Percentiles rank a stretch among this genome's conserved stretches.
These are phyloP conservation scores for Apiospora sp. DNA, from an alignment of 2,329 filamentous ascomycete species.

Conservation along the genomic window DNA sequence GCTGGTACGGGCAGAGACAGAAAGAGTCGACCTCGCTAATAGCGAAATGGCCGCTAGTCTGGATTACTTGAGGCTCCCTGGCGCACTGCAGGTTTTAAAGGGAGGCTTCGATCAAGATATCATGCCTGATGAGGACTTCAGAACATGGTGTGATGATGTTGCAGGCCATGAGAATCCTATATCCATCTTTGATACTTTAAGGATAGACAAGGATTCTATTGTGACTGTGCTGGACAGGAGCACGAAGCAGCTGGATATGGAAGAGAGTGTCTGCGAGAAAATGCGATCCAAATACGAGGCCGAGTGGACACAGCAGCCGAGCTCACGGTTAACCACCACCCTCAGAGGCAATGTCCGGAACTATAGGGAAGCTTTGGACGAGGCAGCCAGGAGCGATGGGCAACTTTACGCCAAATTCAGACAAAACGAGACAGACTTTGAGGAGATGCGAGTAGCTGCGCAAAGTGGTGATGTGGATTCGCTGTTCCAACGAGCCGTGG, in stretches of 20 bases:
- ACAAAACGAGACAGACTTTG: constrained; percentile 87
- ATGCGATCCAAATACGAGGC: constrained; percentile 97
- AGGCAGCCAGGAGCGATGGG: constrained; percentile 85
- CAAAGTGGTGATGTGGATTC: constrained; percentile 87
- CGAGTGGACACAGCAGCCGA: constrained; percentile 98
- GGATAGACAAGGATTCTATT: constrained; percentile 79
- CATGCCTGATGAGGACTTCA: constrained; percentile 88
- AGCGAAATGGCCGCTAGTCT: constrained; percentile 95
- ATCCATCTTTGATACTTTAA: constrained; percentile 80
- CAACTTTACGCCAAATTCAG: constrained; percentile 84
- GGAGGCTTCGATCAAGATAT: constrained; percentile 92
- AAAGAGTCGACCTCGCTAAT: constrained; percentile 91
- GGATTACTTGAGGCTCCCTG: constrained; percentile 90
- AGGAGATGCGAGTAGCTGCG: constrained; percentile 91
- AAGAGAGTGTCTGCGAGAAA: constrained; percentile 98
- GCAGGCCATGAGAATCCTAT: constrained; percentile 83
- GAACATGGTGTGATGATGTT: constrained; percentile 92
- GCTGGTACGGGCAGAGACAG: constrained; percentile 89
- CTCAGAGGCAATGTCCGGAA: constrained; percentile 86
- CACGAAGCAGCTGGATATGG: constrained; percentile 90
- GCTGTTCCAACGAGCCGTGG: constrained; percentile 86
- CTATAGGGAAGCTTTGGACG: constrained; percentile 88
- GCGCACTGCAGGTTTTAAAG: constrained; percentile 88
- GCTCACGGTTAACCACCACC: constrained; percentile 86
- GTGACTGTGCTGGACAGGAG: constrained; percentile 77